phyloP scores from a whole-genome alignment of 352 stramenopile species.

The Phytophthora agathidicida region DNA sequence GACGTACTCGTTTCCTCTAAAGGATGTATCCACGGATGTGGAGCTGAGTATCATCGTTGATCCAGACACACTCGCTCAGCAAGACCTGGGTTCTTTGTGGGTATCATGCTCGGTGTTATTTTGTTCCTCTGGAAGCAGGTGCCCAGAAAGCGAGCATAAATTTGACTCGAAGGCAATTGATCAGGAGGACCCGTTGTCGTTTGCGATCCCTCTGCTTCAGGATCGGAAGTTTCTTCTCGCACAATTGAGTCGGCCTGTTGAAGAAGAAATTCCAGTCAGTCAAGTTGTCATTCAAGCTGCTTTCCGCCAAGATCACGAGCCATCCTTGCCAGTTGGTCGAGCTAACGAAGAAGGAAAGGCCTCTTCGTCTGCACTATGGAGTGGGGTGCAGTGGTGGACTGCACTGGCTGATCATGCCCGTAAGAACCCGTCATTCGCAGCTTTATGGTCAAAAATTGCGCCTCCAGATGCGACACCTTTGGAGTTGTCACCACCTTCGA shows the following conservation, averaged over 20 bases:
- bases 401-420: constrained; percentile 38
- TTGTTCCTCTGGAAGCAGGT: constrained; percentile 15
- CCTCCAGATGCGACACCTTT: constrained; percentile 6
- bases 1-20: constrained; percentile 45
- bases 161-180: not conserved
- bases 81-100: constrained; percentile 33
- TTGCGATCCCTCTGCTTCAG: constrained; percentile 41
- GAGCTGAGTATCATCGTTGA: constrained; percentile 40
- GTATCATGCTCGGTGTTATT: constrained; percentile 54
- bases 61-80: constrained; percentile 26
- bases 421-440: constrained; percentile 35
- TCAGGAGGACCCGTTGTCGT: constrained; percentile 25
- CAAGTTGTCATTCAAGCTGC: constrained; percentile 41
- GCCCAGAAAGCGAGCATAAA: not conserved
- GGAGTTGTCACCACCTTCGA: constrained; percentile 32
- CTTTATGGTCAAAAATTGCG: constrained; percentile 38
- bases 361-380: constrained; percentile 24
- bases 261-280: constrained; percentile 35
- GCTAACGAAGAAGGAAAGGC: constrained; percentile 1
- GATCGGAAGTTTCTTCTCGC: constrained; percentile 37
- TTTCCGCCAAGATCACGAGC: constrained; percentile 48
- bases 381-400: constrained; percentile 48
- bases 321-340: constrained; percentile 21
- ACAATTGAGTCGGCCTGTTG: constrained; percentile 42
- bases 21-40: constrained; percentile 6